Percentiles rank a stretch among this genome's conserved stretches.
Conservation (phyloP, 352 stramenopile species). For the Phytophthora pinifolia region DNA sequence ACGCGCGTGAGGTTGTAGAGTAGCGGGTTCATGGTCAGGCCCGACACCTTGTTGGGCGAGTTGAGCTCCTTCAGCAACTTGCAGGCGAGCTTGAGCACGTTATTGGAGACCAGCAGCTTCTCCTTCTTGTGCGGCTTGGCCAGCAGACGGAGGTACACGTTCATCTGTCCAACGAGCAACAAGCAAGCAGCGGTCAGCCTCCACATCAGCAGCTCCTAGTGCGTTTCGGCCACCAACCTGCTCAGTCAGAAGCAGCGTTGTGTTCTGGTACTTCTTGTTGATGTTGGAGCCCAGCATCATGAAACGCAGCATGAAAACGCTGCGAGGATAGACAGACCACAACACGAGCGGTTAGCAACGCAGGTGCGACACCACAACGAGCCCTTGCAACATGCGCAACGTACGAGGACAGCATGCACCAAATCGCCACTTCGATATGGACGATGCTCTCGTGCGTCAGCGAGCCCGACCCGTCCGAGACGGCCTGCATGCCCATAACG, state of each 20-base stretch:
- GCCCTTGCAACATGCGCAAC: slow-evolving; percentile 9
- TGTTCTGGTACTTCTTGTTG: slow-evolving; percentile 93
- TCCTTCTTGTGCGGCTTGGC: slow-evolving; percentile 89
- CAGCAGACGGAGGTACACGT: slow-evolving; percentile 83
- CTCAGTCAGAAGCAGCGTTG: slow-evolving; percentile 89
- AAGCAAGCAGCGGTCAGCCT: slow-evolving; percentile 16
- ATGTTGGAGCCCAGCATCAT: slow-evolving; percentile 91
- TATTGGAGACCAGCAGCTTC: slow-evolving; percentile 89
- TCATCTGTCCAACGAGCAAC: slow-evolving; percentile 55
- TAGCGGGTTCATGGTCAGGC: slow-evolving; percentile 89
- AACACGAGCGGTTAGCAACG: slow-evolving; percentile 9
- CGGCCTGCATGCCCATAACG: slow-evolving; percentile 84
- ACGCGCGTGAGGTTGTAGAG: slow-evolving; percentile 90
- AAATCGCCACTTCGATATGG: slow-evolving; percentile 86
- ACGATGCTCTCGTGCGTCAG: slow-evolving; percentile 64
- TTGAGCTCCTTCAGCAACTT: slow-evolving; percentile 92
- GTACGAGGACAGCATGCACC: slow-evolving; percentile 82
- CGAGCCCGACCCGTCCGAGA: slow-evolving; percentile 57
- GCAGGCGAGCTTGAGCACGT: slow-evolving; percentile 90
- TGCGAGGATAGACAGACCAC: slow-evolving; percentile 28
- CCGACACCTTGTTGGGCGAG: slow-evolving; percentile 90
- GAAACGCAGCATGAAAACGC: slow-evolving; percentile 90
- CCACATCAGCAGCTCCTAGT: not conserved
- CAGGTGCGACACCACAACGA: slow-evolving; percentile 4
- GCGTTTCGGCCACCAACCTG: slow-evolving; percentile 48